These are phyloP conservation scores for Sphaerobolus stellatus DNA, from an alignment of 1,284 basidiomycete genomes.

Conservation along the genomic window DNA sequence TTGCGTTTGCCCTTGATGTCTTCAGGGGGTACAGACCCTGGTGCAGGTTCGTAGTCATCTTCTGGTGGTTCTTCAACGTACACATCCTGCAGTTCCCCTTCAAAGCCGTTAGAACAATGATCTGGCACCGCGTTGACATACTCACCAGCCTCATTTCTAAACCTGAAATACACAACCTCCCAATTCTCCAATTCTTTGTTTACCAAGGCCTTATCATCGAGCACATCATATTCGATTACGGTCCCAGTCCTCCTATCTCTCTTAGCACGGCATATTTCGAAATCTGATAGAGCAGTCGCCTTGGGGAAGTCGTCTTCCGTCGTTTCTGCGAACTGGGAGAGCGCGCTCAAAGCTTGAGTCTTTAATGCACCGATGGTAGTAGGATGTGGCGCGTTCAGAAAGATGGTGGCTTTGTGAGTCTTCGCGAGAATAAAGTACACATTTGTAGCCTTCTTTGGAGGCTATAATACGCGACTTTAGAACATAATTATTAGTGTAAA, in stretches of 20 bases:
- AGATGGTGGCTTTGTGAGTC: conserved; percentile 66
- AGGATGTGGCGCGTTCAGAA: conserved; percentile 53
- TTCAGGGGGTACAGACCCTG: conserved; percentile 21
- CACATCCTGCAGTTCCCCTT: conserved; percentile 44
- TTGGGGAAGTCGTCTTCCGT: conserved; percentile 41
- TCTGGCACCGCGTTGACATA: conserved; percentile 9
- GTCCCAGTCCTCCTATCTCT: conserved; percentile 51
- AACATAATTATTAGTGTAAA: no score
- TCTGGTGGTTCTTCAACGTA: conserved; percentile 42
- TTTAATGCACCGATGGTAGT: conserved; percentile 59
- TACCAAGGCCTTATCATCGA: conserved; percentile 46
- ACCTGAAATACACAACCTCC: conserved; percentile 66
- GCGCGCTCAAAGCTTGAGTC: conserved; percentile 58
- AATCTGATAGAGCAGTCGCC: conserved; percentile 49
- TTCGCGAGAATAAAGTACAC: conserved; percentile 65
- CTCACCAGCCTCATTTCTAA: conserved; percentile 59
- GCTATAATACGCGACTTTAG: no score
- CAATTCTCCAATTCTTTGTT: conserved; percentile 56
- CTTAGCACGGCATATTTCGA: conserved; percentile 59
- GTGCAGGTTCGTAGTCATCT: conserved; percentile 44
- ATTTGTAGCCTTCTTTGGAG: conserved; percentile 42
- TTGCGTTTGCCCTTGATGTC: conserved; percentile 50
- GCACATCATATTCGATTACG: conserved; percentile 48
- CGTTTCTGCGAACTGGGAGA: conserved; percentile 27
- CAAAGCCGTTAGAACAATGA: conserved; percentile 8